Evolutionary conservation across 2,329 filamentous ascomycete species (phyloP).

Genomic region (Aspergillus japonicus): DNA sequence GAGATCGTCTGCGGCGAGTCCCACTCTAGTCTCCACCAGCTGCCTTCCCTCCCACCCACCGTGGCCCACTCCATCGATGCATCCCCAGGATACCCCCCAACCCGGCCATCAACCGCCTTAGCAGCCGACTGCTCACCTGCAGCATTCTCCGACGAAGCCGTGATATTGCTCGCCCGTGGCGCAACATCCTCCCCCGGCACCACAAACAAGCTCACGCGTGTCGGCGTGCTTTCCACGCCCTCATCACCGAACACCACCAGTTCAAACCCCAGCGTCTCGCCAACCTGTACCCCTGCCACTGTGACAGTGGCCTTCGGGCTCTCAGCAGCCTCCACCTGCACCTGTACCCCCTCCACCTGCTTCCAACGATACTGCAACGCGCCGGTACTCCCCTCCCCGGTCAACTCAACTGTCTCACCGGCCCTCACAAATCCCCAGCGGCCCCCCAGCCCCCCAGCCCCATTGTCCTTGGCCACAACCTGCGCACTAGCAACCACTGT

Average conservation of each 20-base stretch:
- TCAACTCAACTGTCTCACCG: background rate
- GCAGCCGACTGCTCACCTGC: background rate
- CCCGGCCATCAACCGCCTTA: constrained; percentile 4
- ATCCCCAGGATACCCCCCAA: constrained; percentile 5
- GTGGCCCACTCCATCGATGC: constrained; percentile 8
- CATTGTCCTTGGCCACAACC: background rate
- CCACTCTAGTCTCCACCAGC: constrained; percentile 9
- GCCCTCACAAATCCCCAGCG: background rate
- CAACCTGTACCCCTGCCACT: background rate
- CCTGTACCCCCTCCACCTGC: constrained; percentile 2
- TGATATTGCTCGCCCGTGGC: background rate
- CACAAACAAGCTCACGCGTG: background rate
- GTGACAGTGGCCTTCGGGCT: background rate
- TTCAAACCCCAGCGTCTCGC: constrained; percentile 3
- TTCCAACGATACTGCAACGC: constrained; percentile 3
- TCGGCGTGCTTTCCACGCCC: constrained; percentile 4
- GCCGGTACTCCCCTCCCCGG: constrained; percentile 5
- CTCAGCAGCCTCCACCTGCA: background rate
- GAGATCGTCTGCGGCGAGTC: constrained; percentile 7
- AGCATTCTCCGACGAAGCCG: constrained; percentile 5
- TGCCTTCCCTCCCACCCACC: constrained; percentile 3
- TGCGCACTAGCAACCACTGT: background rate
- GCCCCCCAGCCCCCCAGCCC: background rate
- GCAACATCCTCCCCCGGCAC: constrained; percentile 7
- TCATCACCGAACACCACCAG: constrained; percentile 2